A percentile compares a stretch with the other conserved stretches of the same genome.
Conservation (phyloP, 805 yeast genomes). For the Priceomyces medius region DNA sequence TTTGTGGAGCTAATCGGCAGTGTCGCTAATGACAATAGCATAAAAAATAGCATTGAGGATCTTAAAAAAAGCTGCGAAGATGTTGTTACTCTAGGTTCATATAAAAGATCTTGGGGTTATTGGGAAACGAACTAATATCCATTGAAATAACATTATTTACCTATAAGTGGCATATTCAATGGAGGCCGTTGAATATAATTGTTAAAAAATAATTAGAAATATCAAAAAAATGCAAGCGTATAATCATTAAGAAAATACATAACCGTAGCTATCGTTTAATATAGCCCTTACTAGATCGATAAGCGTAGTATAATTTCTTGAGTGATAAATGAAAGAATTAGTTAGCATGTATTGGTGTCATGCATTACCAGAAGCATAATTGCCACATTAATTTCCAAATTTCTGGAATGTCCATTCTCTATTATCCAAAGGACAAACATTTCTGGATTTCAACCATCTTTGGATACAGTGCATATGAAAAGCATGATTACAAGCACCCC, state of each 20-base stretch:
- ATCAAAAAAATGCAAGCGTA: not conserved
- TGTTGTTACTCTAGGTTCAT: conserved; percentile 60
- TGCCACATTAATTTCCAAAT: conserved; percentile 55
- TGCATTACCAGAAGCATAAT: not conserved
- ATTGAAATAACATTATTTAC: not conserved
- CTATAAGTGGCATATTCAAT: not conserved
- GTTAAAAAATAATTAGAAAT: not conserved
- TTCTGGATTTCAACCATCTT: conserved; percentile 92
- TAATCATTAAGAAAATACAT: not conserved
- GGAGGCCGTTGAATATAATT: not conserved
- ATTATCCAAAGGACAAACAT: conserved; percentile 95
- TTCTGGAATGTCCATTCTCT: conserved; percentile 77
- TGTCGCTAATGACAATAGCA: conserved; percentile 20
- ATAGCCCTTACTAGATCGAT: not conserved
- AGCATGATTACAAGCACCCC: conserved; percentile 98
- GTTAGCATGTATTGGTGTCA: not conserved
- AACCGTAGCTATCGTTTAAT: not conserved
- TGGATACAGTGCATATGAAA: conserved; percentile 96
- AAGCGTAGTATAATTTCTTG: not conserved
- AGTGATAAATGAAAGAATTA: not conserved
- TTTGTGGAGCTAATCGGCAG: conserved; percentile 67
- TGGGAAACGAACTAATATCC: conserved; percentile 12
- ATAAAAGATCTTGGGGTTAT: conserved; percentile 45
- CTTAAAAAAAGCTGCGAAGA: conserved; percentile 46
- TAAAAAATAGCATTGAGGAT: conserved; percentile 38